Conservation (phyloP, 2,329 filamentous ascomycete genomes). For the Pseudocercospora fuligena region DNA sequence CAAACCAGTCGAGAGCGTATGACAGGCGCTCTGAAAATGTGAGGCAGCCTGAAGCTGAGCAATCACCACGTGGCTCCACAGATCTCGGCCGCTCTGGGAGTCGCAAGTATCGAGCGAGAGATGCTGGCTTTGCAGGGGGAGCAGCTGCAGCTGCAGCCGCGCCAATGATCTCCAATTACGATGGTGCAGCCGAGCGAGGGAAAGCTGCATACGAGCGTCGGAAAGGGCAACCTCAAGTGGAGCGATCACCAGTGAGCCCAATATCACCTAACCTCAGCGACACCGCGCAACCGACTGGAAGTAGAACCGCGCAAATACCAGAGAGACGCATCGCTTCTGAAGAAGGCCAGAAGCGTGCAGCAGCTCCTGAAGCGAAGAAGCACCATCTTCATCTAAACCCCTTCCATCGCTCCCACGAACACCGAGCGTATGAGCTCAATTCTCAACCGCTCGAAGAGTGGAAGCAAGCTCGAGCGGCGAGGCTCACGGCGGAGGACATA, state of each 20-base stretch:
- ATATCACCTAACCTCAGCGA: slow-evolving; percentile 15
- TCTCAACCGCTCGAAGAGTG: slow-evolving; percentile 65
- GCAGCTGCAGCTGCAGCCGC: slow-evolving; percentile 32
- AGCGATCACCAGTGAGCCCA: slow-evolving; percentile 29
- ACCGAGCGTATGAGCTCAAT: slow-evolving; percentile 55
- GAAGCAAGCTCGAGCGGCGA: slow-evolving; percentile 47
- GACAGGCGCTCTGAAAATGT: slow-evolving; percentile 13
- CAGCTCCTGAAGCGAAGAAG: slow-evolving; percentile 28
- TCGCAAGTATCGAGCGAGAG: slow-evolving; percentile 38
- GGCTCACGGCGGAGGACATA: slow-evolving; percentile 50
- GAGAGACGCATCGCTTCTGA: slow-evolving; percentile 50
- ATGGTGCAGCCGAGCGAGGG: slow-evolving; percentile 33
- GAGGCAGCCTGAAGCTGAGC: neutral
- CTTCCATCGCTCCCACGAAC: slow-evolving; percentile 52
- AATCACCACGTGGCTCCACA: slow-evolving; percentile 12
- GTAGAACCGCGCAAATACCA: slow-evolving; percentile 37
- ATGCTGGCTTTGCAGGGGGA: slow-evolving; percentile 41
- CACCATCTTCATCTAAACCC: slow-evolving; percentile 42
- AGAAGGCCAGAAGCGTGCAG: slow-evolving; percentile 27
- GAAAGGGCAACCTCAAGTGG: slow-evolving; percentile 26
- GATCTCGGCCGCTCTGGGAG: slow-evolving; percentile 27
- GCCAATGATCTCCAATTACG: slow-evolving; percentile 19
- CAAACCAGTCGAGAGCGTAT: slow-evolving; percentile 23
- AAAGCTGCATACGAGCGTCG: slow-evolving; percentile 39
- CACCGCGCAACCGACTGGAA: neutral